Evolutionary conservation across 176 grass and related monocot species (phyloP), one percentile per base, ranked within the genome.

Genomic region (Poa pratensis): DNA sequence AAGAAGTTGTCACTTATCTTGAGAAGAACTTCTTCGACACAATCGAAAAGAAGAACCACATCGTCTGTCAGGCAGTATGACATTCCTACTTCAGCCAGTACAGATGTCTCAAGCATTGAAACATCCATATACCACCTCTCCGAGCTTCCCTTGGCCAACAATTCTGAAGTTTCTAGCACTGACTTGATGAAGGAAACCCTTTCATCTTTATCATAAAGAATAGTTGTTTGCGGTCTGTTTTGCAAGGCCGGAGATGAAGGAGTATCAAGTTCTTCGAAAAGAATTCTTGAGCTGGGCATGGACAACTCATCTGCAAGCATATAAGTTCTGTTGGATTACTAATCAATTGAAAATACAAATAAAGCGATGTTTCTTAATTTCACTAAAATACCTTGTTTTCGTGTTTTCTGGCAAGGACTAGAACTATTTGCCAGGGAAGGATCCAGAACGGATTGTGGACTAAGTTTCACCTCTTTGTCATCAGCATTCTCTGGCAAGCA

Each of bases 1-100:
- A 88, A 88, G 84, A 88, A 93, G 45, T 42, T 83, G 32, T 84
- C 66, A 42, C 60, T 85, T 82, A 95, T 91, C 34, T 80, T 32
- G 43, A 78, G 60, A 64, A 95, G 83, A 66, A 86, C 85, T 80
- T 95, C 88, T 61, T 87, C 90, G 26, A 95, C 87, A 30, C 88
- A 91, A 81, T 94, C 87, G 60, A 97, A 94, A 18, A 97, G 86
- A 81, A 93, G 85, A 82, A 92, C 89, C 5, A 85, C 80, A 37
- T 96, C 94, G 17, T 99, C 86, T 75, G 86, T 87, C 63, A 89
- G 89, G 91, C 74, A 74, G 57, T 93, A 96, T 15, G 73, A 88
- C 48, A 62, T 81, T 81, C 86, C 94, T 80, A 96, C 63, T 91
- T 99, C 90, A 86, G 94, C 90, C 84, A 95, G 84, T 37, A 96